These are phyloP conservation scores for Tetraselmis striata DNA, from an alignment of 139 green algal genomes.

Conservation along the genomic window DNA sequence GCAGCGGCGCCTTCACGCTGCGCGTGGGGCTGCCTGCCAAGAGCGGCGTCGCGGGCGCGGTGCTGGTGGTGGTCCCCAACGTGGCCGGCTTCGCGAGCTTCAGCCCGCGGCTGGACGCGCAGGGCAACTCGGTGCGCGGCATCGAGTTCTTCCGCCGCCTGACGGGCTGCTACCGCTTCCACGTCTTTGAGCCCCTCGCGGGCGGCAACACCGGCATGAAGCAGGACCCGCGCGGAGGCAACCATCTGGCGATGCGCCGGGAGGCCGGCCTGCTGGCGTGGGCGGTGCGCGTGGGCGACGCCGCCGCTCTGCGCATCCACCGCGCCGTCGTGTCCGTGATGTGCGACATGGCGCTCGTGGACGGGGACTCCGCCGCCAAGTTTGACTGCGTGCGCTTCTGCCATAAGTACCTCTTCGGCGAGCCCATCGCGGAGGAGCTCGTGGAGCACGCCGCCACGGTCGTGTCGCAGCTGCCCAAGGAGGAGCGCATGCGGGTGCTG, in stretches of 20 bases:
- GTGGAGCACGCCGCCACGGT: neutral
- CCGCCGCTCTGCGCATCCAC: neutral
- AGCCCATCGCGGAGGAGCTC: neutral
- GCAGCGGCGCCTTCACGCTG: constrained; percentile 1
- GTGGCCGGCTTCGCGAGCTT: constrained; percentile 4
- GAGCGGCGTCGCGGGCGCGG: neutral
- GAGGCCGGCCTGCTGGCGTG: neutral
- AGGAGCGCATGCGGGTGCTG: neutral
- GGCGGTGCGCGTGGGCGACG: neutral
- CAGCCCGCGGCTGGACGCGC: constrained; percentile 2
- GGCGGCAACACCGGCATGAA: neutral
- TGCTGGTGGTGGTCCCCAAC: constrained; percentile 3
- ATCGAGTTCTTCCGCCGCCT: neutral
- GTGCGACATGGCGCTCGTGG: neutral
- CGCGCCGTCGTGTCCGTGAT: neutral
- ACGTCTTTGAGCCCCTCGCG: neutral
- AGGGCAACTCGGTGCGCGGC: neutral
- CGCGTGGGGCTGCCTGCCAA: constrained; percentile 3
- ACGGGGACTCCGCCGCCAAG: neutral
- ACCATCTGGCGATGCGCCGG: neutral
- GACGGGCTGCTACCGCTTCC: neutral
- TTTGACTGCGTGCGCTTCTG: neutral
- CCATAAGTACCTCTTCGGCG: neutral
- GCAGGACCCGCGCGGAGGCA: neutral
- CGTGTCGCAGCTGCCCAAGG: neutral